These are phyloP conservation scores for Cytospora schulzeri DNA, from an alignment of 2,329 filamentous ascomycete genomes.

Conservation along the genomic window DNA sequence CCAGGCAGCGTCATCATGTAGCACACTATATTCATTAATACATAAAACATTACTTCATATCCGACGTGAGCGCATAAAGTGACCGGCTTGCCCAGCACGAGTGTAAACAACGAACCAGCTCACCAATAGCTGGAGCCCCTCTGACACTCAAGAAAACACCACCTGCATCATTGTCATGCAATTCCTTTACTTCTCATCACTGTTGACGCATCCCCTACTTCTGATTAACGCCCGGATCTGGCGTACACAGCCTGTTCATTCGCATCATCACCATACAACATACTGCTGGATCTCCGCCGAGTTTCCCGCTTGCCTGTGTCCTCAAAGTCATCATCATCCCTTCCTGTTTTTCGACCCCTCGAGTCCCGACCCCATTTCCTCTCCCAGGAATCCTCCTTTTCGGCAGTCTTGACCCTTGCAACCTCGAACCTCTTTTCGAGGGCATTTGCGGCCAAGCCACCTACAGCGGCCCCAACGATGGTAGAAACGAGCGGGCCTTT, in stretches of 20 bases:
- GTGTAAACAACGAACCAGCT: neutral
- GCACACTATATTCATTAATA: neutral
- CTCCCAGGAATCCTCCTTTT: conserved; percentile 40
- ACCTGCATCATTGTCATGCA: neutral
- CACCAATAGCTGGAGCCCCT: too few species aligned
- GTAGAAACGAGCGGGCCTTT: conserved; percentile 49
- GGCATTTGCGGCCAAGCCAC: conserved; percentile 57
- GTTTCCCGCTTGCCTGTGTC: neutral
- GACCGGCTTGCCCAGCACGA: neutral
- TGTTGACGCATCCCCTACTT: neutral
- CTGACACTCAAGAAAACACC: neutral
- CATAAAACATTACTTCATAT: neutral
- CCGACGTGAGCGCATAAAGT: neutral
- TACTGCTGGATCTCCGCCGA: conserved; percentile 1
- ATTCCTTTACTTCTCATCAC: neutral
- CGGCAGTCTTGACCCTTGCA: conserved; percentile 38
- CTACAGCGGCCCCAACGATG: conserved; percentile 56
- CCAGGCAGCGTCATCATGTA: neutral
- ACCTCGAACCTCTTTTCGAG: conserved; percentile 48
- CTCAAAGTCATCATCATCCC: conserved; percentile 6
- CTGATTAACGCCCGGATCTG: conserved; percentile 4
- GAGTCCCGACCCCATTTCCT: conserved; percentile 32
- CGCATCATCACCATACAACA: neutral
- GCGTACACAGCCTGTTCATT: neutral
- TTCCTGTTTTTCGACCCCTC: neutral